These are phyloP conservation scores for Poa annua DNA, from an alignment of 176 grass and related monocot genomes.

Conservation along the genomic window DNA sequence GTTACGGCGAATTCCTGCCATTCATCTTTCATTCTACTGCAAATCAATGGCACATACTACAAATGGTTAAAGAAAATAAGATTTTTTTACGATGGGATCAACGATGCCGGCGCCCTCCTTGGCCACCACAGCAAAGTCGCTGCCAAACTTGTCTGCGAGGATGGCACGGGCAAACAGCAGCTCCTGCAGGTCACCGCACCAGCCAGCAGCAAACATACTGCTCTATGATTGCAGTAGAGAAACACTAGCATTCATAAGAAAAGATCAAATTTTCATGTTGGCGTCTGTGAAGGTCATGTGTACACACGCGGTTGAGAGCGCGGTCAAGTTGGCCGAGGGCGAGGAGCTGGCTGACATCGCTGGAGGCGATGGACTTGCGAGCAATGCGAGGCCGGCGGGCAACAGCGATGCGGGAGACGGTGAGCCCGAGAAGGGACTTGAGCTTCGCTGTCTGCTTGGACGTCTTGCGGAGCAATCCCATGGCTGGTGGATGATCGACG, in stretches of 20 bases:
- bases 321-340: slow-evolving; percentile 45
- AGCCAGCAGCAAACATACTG: slow-evolving; percentile 47
- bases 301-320: slow-evolving; percentile 37
- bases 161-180: slow-evolving; percentile 41
- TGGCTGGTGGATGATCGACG: neutral
- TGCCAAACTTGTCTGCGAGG: slow-evolving; percentile 52
- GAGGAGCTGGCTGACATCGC: slow-evolving; percentile 53
- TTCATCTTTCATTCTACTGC: neutral
- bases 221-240: slow-evolving; percentile 37
- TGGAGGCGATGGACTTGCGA: slow-evolving; percentile 35
- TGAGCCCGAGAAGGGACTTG: slow-evolving; percentile 45
- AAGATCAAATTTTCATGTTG: neutral
- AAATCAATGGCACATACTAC: neutral
- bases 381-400: slow-evolving; percentile 38
- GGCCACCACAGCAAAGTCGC: slow-evolving; percentile 3
- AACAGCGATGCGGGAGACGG: slow-evolving; percentile 26
- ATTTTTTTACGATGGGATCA: slow-evolving; percentile 36
- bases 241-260: neutral
- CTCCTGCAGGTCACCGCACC: slow-evolving; percentile 53
- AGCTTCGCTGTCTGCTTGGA: slow-evolving; percentile 43
- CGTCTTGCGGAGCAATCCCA: slow-evolving; percentile 48
- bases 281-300: neutral
- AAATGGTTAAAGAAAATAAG: neutral
- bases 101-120: slow-evolving; percentile 37
- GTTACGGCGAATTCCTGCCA: slow-evolving; percentile 5